These are phyloP conservation scores for Lachnellula hyalina DNA, from an alignment of 2,329 filamentous ascomycete species.

Conservation along the genomic window DNA sequence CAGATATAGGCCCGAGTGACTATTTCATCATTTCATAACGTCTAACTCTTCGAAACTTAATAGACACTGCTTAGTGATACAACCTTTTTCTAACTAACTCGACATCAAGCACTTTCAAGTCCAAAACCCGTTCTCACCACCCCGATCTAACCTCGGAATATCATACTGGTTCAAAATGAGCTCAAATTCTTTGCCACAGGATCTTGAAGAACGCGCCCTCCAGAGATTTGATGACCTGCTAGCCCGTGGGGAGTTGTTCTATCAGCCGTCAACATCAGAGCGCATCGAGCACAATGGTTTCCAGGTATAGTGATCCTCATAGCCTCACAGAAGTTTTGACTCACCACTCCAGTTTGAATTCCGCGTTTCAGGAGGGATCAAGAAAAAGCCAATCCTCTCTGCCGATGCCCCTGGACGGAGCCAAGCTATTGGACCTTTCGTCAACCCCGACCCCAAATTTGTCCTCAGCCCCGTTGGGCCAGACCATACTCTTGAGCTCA, in stretches of 20 bases:
- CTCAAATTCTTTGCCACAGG: neutral
- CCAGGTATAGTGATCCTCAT: neutral
- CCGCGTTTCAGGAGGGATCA: neutral
- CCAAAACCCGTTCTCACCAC: too few relatives aligned
- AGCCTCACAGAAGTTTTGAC: neutral
- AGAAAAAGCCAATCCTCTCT: neutral
- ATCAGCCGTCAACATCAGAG: neutral
- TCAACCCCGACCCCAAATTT: neutral
- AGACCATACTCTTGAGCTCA: neutral
- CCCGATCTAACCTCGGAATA: too few relatives aligned
- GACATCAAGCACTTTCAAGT: too few relatives aligned
- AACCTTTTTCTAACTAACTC: too few relatives aligned
- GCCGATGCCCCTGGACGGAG: neutral
- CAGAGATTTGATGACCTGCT: neutral
- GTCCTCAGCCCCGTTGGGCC: neutral
- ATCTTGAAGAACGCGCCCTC: neutral
- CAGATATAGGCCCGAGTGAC: too few relatives aligned
- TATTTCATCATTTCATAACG: too few relatives aligned
- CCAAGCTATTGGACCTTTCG: neutral
- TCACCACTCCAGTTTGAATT: neutral
- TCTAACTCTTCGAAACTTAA: too few relatives aligned
- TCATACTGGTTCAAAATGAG: neutral
- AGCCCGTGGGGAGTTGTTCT: neutral
- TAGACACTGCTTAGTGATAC: too few relatives aligned
- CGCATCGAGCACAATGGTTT: neutral